Conservation (phyloP, 2,329 filamentous ascomycete genomes). For the Penicillium brasilianum region DNA sequence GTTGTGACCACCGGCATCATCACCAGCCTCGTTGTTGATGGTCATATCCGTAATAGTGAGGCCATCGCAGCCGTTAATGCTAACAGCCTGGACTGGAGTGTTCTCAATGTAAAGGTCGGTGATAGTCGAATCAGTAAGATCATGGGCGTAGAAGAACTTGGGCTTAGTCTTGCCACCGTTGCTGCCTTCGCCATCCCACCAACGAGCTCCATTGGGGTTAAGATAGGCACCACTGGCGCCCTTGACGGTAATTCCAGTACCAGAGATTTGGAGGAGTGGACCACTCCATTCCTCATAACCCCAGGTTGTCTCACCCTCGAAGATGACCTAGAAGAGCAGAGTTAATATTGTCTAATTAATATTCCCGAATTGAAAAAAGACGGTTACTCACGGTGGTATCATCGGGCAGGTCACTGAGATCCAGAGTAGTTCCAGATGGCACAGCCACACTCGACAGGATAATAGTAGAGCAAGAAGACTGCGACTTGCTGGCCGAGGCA, state of each 20-base stretch:
- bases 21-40: conserved; percentile 64
- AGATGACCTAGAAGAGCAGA: conserved; percentile 19
- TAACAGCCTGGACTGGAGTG: conserved; percentile 44
- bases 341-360: neutral
- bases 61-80: conserved; percentile 50
- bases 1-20: conserved; percentile 55
- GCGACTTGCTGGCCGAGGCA: conserved; percentile 19
- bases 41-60: conserved; percentile 58
- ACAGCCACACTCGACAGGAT: conserved; percentile 24
- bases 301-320: conserved; percentile 26
- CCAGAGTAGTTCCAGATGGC: conserved; percentile 26
- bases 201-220: conserved; percentile 43
- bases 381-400: conserved; percentile 22
- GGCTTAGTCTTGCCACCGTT: conserved; percentile 69
- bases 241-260: conserved; percentile 22
- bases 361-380: too few species aligned
- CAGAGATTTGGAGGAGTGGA: conserved; percentile 24
- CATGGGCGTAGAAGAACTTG: conserved; percentile 63
- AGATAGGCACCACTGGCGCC: conserved; percentile 22
- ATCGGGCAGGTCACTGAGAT: conserved; percentile 24
- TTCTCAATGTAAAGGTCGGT: conserved; percentile 40
- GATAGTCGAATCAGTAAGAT: conserved; percentile 38
- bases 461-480: conserved; percentile 27
- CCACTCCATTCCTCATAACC: conserved; percentile 28
- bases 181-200: conserved; percentile 66